These are phyloP conservation scores for Viscum album DNA, from an alignment of 177 flowering plant species.

Conservation along the genomic window DNA sequence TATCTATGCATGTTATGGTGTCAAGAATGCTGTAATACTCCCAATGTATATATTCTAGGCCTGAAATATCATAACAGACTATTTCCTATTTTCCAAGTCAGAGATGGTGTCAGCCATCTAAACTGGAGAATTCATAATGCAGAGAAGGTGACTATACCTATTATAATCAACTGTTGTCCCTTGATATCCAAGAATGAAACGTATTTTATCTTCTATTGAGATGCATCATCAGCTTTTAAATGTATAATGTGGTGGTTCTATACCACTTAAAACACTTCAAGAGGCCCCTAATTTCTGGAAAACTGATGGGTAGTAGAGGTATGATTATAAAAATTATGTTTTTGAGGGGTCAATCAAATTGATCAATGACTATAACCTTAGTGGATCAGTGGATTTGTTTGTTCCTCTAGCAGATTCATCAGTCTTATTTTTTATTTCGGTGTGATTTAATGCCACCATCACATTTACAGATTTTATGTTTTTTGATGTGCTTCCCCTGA, in stretches of 20 bases:
- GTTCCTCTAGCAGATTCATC: conserved; percentile 80
- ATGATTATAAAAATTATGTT: conserved; percentile 45
- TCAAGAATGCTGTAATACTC: too few species aligned
- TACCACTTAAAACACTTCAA: conserved; percentile 88
- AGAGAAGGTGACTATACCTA: too few species aligned
- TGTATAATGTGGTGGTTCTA: conserved; percentile 74
- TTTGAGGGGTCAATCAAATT: conserved; percentile 89
- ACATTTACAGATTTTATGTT: conserved; percentile 82
- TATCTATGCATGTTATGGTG: too few species aligned
- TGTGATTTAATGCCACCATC: conserved; percentile 59
- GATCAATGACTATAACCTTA: conserved; percentile 75
- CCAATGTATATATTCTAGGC: too few species aligned
- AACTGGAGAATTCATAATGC: too few species aligned
- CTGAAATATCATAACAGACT: too few species aligned
- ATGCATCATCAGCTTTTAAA: conserved; percentile 75
- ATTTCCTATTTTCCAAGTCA: too few species aligned
- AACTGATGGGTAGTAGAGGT: conserved; percentile 98
- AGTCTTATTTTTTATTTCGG: conserved; percentile 75
- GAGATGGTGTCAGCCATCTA: too few species aligned
- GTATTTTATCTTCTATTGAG: conserved; percentile 89
- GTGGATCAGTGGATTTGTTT: conserved; percentile 97
- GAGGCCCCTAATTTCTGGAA: conserved; percentile 81
- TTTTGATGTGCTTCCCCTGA: too few species aligned
- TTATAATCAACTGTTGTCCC: conserved; percentile 99
- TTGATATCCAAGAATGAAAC: conserved; percentile 90